phyloP scores from a whole-genome alignment of 306 rosid species.

The Acacia crassicarpa region DNA sequence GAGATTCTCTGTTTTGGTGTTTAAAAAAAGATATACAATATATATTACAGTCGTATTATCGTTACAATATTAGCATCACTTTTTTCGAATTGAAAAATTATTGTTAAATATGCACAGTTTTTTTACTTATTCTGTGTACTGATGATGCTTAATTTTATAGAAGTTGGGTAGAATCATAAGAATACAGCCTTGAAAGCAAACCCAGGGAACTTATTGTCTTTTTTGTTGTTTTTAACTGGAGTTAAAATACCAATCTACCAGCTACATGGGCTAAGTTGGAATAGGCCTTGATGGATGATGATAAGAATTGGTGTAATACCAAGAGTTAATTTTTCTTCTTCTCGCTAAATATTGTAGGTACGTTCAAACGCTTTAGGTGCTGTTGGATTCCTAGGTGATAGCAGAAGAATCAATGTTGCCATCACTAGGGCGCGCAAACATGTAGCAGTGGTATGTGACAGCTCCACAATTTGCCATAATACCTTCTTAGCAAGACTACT shows the following conservation, averaged over 20 bases:
- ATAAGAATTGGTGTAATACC: neutral
- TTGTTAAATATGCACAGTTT: neutral
- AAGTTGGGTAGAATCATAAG: neutral
- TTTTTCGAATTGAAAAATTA: too few relatives aligned
- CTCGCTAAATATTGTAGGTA: conserved; percentile 43
- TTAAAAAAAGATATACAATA: neutral
- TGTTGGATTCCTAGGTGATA: conserved; percentile 85
- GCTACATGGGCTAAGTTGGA: neutral
- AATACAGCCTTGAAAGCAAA: neutral
- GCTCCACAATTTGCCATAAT: conserved; percentile 85
- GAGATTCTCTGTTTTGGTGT: neutral
- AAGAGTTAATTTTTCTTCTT: neutral
- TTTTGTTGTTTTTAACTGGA: neutral
- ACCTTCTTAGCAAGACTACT: conserved; percentile 81
- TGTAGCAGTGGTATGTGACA: conserved; percentile 74
- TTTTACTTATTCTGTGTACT: neutral
- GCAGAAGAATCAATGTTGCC: conserved; percentile 86
- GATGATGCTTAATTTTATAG: neutral
- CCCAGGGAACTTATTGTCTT: neutral
- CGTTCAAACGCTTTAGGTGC: conserved; percentile 84
- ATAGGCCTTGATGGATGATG: neutral
- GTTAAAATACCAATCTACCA: neutral
- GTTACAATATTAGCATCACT: too few relatives aligned
- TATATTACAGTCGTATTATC: neutral
- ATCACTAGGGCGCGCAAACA: conserved; percentile 85